A percentile compares a stretch with the other conserved stretches of the same genome.
Evolutionary conservation across 495 filamentous ascomycete genomes (phyloP).

Genomic region (Penicillium silybi): DNA sequence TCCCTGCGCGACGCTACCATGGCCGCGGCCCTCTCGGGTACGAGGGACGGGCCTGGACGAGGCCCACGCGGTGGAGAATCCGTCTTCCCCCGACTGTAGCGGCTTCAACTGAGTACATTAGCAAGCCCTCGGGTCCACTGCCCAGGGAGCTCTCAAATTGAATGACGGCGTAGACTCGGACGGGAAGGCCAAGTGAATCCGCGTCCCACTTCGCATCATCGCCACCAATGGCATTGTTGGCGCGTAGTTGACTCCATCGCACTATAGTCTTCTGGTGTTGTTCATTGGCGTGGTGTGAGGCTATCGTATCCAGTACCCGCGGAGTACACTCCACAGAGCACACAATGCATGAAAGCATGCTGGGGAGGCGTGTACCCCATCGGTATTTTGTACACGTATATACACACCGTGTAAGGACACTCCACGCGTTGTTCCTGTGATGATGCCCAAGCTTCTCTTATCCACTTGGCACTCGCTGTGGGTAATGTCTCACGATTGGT

Average conservation of each 20-base stretch:
- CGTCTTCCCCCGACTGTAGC: slow-evolving; percentile 22
- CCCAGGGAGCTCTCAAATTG: neutral
- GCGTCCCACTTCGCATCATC: slow-evolving; percentile 8
- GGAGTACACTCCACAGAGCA: slow-evolving; percentile 4
- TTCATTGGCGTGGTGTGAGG: neutral
- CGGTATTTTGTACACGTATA: slow-evolving; percentile 10
- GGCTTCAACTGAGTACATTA: neutral
- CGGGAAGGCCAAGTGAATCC: slow-evolving; percentile 2
- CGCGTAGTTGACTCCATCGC: slow-evolving; percentile 13
- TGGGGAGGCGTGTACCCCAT: neutral
- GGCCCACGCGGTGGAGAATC: slow-evolving; percentile 25
- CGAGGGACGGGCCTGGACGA: slow-evolving; percentile 21
- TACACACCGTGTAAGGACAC: neutral
- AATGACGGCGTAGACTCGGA: neutral
- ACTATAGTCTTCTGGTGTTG: slow-evolving; percentile 11
- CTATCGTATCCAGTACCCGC: neutral
- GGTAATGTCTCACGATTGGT: neutral
- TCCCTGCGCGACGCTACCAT: slow-evolving; percentile 3
- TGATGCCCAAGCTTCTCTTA: slow-evolving; percentile 24
- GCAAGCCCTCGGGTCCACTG: neutral
- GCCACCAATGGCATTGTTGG: slow-evolving; percentile 15
- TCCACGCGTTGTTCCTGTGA: slow-evolving; percentile 5
- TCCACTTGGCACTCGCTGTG: slow-evolving; percentile 1
- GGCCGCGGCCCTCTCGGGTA: slow-evolving; percentile 9
- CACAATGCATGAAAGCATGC: neutral